Evolutionary conservation across 2,329 filamentous ascomycete species (phyloP).

Genomic region (Cladosporium cucumerinum): DNA sequence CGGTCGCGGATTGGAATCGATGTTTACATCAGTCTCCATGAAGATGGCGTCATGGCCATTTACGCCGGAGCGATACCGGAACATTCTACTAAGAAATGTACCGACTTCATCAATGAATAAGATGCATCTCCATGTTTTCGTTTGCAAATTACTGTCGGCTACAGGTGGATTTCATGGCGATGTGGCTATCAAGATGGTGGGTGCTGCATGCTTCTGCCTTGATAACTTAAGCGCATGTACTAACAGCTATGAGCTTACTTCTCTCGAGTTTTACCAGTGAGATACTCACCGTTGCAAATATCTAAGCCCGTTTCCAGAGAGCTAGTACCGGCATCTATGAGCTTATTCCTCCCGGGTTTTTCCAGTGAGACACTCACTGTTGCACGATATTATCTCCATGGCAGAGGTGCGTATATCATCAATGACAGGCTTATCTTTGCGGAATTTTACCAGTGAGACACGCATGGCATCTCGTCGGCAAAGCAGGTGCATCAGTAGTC

Average conservation of each 20-base stretch:
- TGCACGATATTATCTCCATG: too few species aligned
- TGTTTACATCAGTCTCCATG: not conserved
- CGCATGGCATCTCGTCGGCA: not conserved
- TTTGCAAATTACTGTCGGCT: not conserved
- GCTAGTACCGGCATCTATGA: not conserved
- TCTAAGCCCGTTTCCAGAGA: not conserved
- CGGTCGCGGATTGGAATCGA: not conserved
- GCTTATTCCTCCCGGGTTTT: not conserved
- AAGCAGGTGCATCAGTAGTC: not conserved
- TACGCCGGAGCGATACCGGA: not conserved
- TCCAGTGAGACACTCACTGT: not conserved
- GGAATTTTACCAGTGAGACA: not conserved
- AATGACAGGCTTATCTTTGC: not conserved
- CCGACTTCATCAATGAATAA: not conserved
- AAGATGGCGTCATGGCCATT: conserved; percentile 11
- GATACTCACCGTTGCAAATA: not conserved
- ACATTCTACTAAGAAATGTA: not conserved
- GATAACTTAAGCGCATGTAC: not conserved
- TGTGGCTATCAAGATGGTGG: not conserved
- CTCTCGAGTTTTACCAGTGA: not conserved
- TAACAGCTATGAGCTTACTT: not conserved
- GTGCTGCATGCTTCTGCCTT: not conserved
- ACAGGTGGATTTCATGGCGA: not conserved
- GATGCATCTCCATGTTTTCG: not conserved
- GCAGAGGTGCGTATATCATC: not conserved